These are phyloP conservation scores for Fusarium sp. DNA, from an alignment of 2,329 filamentous ascomycete species.

Conservation along the genomic window DNA sequence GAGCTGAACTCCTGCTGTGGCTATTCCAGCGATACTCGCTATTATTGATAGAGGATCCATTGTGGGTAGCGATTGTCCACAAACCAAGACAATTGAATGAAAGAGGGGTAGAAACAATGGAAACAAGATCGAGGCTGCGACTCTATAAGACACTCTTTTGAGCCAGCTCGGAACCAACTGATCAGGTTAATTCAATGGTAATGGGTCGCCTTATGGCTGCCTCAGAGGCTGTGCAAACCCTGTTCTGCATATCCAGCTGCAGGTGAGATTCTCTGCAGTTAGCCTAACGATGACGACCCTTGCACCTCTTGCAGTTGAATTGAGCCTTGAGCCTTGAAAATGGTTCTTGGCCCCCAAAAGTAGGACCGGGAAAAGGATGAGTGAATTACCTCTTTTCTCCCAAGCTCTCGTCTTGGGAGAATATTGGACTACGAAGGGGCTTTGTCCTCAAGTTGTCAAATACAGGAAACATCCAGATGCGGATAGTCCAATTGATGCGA, in stretches of 20 bases:
- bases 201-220: slow-evolving; percentile 21
- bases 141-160: not conserved
- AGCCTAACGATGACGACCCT: not conserved
- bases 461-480: not conserved
- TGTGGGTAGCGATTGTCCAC: not conserved
- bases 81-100: not conserved
- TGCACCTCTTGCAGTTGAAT: not conserved
- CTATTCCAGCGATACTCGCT: slow-evolving; percentile 35
- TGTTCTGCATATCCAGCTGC: slow-evolving; percentile 1
- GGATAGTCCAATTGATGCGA: not conserved
- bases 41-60: slow-evolving; percentile 35
- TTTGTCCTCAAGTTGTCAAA: not conserved
- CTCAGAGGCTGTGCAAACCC: slow-evolving; percentile 23
- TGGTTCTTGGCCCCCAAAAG: not conserved
- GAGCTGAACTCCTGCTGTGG: slow-evolving; percentile 28
- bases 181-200: not conserved
- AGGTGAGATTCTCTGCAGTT: slow-evolving; percentile 8
- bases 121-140: not conserved
- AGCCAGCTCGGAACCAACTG: not conserved
- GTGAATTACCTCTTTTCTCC: not conserved
- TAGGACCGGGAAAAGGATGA: not conserved
- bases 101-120: not conserved
- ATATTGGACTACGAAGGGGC: not conserved
- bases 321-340: not conserved
- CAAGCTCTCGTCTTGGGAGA: too few species aligned